phyloP scores from a whole-genome alignment of 2,329 filamentous ascomycete genomes.

The Purpureocillium lavendulum region DNA sequence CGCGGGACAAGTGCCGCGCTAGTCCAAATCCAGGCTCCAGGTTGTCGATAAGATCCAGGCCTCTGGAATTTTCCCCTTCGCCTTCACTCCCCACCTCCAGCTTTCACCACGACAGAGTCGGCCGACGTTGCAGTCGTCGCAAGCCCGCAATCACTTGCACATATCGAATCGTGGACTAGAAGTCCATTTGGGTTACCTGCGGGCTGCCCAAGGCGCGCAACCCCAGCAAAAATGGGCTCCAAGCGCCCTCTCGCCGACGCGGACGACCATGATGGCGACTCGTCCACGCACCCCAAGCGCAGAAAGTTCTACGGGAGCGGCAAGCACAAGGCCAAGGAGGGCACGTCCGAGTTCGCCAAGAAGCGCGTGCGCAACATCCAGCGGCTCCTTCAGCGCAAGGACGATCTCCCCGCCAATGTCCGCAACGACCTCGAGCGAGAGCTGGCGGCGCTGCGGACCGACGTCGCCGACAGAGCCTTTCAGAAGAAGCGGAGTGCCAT shows the following conservation, averaged over 20 bases:
- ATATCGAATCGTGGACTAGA: no score
- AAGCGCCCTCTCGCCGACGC: slow-evolving; percentile 22
- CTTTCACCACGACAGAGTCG: no score
- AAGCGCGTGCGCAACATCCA: slow-evolving; percentile 64
- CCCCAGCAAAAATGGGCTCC: no score
- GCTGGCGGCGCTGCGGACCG: slow-evolving; percentile 55
- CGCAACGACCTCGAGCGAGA: slow-evolving; percentile 65
- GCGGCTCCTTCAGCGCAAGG: slow-evolving; percentile 52
- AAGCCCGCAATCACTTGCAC: no score
- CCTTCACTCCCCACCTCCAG: no score
- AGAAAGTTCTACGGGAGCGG: slow-evolving; percentile 22
- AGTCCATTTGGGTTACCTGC: no score
- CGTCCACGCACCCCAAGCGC: slow-evolving; percentile 16
- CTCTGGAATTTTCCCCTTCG: no score
- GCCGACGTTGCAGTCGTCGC: no score
- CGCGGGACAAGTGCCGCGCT: no score
- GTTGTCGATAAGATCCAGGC: no score
- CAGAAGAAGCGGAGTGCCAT: slow-evolving; percentile 59
- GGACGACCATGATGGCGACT: slow-evolving; percentile 3
- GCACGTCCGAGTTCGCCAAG: slow-evolving; percentile 54
- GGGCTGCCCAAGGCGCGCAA: no score
- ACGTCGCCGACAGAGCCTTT: slow-evolving; percentile 49
- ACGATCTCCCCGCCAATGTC: slow-evolving; percentile 59
- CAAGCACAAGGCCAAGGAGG: slow-evolving; percentile 35
- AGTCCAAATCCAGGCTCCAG: no score